These are phyloP conservation scores for Platanthera zijinensis DNA, from an alignment of 106 monocot species.

Conservation along the genomic window DNA sequence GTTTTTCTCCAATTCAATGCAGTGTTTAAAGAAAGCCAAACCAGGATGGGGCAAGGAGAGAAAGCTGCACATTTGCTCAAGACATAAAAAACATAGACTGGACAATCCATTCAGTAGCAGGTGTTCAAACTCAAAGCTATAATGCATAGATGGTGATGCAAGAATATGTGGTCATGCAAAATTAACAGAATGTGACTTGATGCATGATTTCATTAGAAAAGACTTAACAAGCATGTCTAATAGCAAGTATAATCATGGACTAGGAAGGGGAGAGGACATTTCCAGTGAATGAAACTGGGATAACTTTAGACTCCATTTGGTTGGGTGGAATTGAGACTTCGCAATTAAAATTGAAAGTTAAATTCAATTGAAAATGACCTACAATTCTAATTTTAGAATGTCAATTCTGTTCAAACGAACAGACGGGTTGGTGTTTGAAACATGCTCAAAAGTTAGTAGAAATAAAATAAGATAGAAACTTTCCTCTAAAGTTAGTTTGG, in stretches of 20 bases:
- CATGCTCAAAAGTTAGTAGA: too few relatives aligned
- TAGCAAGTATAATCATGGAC: not conserved
- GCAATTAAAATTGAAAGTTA: too few relatives aligned
- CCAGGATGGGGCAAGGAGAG: slow-evolving; percentile 77
- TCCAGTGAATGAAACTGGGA: not conserved
- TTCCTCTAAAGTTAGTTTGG: too few relatives aligned
- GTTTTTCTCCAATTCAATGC: slow-evolving; percentile 78
- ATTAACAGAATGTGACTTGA: not conserved
- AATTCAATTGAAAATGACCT: too few relatives aligned
- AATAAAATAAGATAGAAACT: too few relatives aligned
- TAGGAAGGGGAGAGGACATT: not conserved
- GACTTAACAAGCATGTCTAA: not conserved
- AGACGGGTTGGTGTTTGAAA: too few relatives aligned
- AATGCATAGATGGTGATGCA: not conserved
- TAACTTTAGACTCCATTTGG: too few relatives aligned
- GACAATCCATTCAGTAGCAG: not conserved
- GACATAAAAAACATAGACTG: not conserved
- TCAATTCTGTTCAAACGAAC: too few relatives aligned
- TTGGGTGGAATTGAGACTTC: too few relatives aligned
- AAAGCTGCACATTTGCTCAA: slow-evolving; percentile 38
- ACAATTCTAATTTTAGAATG: too few relatives aligned
- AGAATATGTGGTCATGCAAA: not conserved
- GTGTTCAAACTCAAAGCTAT: not conserved
- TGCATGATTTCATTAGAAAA: not conserved
- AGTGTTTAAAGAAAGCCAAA: slow-evolving; percentile 50